Base-by-base conservation (phyloP, 306 rosid species). In the Bauhinia variegata region DNA sequence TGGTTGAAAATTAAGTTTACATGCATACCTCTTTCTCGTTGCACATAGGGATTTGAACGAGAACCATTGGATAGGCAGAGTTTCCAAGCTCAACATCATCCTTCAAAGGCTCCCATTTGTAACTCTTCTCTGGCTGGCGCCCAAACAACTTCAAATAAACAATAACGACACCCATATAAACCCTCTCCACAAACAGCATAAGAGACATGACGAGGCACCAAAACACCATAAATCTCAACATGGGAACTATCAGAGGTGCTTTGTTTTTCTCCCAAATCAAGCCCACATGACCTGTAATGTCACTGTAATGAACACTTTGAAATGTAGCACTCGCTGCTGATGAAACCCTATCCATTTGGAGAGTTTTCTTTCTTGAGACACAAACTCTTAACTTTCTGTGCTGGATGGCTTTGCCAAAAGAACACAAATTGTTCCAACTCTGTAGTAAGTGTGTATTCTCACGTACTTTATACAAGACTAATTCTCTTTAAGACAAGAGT, bases 101-200 rank as follows among this genome's bases (percentile, higher is more conserved):
- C 63, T 55, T 76, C 5, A 89, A 70, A 5, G 96, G 65, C 67
- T 86, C 96, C 89, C 96, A 89, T 70, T 88, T 92, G 80, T 87
- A 89, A 48, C 65, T 71, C 64, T 84, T 92, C 58, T 86, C 80
- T 6, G 96, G 93, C 11, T 48, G 81, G 51, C 62, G 55, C 8
- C 86, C 65, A 64, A 78, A 81, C 65, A 87, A 53, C 83, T 84
- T 92, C 18, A 92, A 59, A 47, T 83, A 63, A 12, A 73, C 14
- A 7, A 92, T 86, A 38, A 86, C 86, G 18, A 92, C 28, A 1
- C 89, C 98, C 98, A 92, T 87, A 68, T 89, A 89, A 37, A 92
- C 86, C 63, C 86, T 83, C 70, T 92, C 98, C 18, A 84, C 42
- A 65, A 92, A 87, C 2, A 92, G 82, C 98, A 89, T 86, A 49